Evolutionary conservation across 2,329 filamentous ascomycete species (phyloP), one percentile per base, ranked within the genome.

Genomic region (Stemphylium lycopersici): DNA sequence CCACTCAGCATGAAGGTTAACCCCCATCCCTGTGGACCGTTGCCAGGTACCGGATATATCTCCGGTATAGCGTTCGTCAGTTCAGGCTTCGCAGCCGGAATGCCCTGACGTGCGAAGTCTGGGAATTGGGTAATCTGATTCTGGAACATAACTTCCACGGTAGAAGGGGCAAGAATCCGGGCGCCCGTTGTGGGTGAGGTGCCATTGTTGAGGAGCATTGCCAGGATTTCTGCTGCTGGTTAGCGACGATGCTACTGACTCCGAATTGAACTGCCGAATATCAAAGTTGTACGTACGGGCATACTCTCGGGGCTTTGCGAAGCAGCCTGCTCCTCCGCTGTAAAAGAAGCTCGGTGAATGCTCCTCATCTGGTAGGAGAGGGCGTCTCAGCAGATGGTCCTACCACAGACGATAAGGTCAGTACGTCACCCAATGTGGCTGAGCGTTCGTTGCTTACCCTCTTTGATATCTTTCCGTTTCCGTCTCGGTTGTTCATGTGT

Each of bases 101-200:
- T 54, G 11, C 40, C 38, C 16, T 50, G 20, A 22, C 20, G 18
- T 26, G 38, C 24, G 20, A 50, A 38, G 15, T 37, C 3, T 13
- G 36, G 33, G 29, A 43, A 44, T 18, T 31, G 32, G 8, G 39
- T 37, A 18, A 29, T 45, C 18, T 43, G 33, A 44, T 44, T 39
- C 32, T 44, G 24, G 46, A 54, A 44, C 51, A 31, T 20, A n/a
- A 18, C 13, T 31, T 41, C 37, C 36, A 46, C 49, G 13, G 15
- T 46, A 16, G 10, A 34, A 15, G 43, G 3, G 4, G 26, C 20
- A 29, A 47, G 10, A n/a, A 47, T 10, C 22, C 8, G 22, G 24
- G 15, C 20, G 10, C 29, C 16, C 3, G 12, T n/a, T 33, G 20
- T 32, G 26, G 26, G 13, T 33, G 49, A 24, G 29, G 22, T 31